These are phyloP conservation scores for Pochonia chlamydosporia DNA, from an alignment of 2,329 filamentous ascomycete species.

Conservation along the genomic window DNA sequence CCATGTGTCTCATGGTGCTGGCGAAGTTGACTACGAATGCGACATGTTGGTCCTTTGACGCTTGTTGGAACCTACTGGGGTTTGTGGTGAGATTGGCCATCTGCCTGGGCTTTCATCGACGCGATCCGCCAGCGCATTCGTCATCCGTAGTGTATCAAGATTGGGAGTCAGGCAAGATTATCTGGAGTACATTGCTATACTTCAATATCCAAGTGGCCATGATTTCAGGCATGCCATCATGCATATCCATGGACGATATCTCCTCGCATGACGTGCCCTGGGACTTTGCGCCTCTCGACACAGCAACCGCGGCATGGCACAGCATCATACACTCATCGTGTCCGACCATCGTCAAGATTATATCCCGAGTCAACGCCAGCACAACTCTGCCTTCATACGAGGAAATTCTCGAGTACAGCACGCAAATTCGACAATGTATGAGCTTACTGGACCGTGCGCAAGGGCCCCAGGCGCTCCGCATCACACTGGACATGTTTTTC, in stretches of 20 bases:
- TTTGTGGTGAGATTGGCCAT: slow-evolving; percentile 7
- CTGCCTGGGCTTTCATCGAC: slow-evolving; percentile 7
- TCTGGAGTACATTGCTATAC: slow-evolving; percentile 9
- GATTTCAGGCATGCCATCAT: slow-evolving; percentile 6
- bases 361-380: slow-evolving; percentile 6
- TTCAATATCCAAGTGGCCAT: slow-evolving; percentile 9
- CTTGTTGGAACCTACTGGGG: slow-evolving; percentile 6
- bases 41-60: slow-evolving; percentile 10
- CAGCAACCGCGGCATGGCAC: neutral
- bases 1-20: slow-evolving; percentile 11
- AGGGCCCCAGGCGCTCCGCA: slow-evolving; percentile 2
- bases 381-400: slow-evolving; percentile 7
- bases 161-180: slow-evolving; percentile 3
- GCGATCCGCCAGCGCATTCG: neutral
- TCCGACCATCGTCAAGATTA: slow-evolving; percentile 5
- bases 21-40: slow-evolving; percentile 11
- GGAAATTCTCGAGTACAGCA: slow-evolving; percentile 10
- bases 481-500: slow-evolving; percentile 9
- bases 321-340: slow-evolving; percentile 3
- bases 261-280: neutral
- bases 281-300: neutral
- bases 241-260: slow-evolving; percentile 4
- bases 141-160: neutral
- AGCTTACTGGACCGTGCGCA: neutral
- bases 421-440: slow-evolving; percentile 7